A percentile compares a stretch with the other conserved stretches of the same genome.
phyloP scores from a whole-genome alignment of 1,139 yeast genomes.

The Blastobotrys illinoisensis region DNA sequence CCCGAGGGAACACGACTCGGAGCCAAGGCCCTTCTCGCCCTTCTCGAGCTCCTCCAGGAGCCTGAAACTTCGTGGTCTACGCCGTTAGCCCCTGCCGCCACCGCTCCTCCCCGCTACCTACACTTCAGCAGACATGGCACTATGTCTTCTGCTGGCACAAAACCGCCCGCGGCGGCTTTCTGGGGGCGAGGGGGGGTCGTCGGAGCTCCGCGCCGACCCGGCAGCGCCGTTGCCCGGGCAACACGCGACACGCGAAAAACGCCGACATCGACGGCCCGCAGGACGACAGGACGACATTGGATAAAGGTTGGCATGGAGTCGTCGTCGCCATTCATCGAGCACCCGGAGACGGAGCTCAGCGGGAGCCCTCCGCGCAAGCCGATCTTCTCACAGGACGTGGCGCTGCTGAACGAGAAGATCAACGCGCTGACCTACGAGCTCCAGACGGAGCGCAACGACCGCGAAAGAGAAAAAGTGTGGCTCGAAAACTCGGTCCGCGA shows the following conservation, averaged over 20 bases:
- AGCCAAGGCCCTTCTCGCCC: slow-evolving; percentile 96
- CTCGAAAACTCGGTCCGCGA: slow-evolving; percentile 32
- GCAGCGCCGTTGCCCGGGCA: not conserved
- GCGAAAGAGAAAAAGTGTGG: slow-evolving; percentile 31
- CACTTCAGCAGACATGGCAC: slow-evolving; percentile 40
- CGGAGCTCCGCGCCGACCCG: not conserved
- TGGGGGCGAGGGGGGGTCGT: not conserved
- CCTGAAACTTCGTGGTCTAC: slow-evolving; percentile 87
- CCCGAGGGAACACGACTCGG: slow-evolving; percentile 94
- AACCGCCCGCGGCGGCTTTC: not conserved
- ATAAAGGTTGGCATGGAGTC: not conserved
- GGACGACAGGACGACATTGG: too few relatives aligned
- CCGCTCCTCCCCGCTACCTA: slow-evolving; percentile 23
- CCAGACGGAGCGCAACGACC: slow-evolving; percentile 28
- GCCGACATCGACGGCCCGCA: too few relatives aligned
- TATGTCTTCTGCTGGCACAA: not conserved
- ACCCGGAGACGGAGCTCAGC: slow-evolving; percentile 3
- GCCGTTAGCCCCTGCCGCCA: slow-evolving; percentile 17
- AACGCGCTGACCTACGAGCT: slow-evolving; percentile 34
- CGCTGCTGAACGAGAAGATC: slow-evolving; percentile 15
- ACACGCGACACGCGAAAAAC: not conserved
- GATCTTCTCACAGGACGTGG: not conserved
- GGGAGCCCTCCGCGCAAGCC: not conserved
- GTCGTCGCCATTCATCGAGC: slow-evolving; percentile 12
- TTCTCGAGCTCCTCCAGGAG: slow-evolving; percentile 92